Conservation (phyloP, 306 rosid species). For the Glycine soja region DNA sequence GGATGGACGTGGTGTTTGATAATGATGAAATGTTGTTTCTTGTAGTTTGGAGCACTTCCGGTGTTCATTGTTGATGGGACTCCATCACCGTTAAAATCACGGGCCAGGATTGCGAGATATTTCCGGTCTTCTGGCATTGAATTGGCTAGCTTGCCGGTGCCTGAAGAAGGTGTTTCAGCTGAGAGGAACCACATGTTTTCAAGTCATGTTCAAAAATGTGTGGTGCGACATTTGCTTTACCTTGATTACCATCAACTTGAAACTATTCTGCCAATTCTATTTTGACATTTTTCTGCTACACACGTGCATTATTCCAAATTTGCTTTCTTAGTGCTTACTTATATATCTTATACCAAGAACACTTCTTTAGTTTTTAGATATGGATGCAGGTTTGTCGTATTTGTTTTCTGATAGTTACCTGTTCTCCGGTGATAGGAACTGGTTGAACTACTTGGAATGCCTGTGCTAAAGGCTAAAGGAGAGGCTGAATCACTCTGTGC, state of each 20-base stretch:
- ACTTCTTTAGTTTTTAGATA: slow-evolving; percentile 30
- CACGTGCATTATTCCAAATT: neutral
- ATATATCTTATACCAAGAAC: slow-evolving; percentile 10
- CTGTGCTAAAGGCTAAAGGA: slow-evolving; percentile 86
- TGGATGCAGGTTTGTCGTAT: slow-evolving; percentile 34
- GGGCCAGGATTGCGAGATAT: slow-evolving; percentile 73
- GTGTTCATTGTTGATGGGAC: slow-evolving; percentile 89
- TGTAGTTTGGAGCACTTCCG: slow-evolving; percentile 90
- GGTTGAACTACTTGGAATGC: slow-evolving; percentile 85
- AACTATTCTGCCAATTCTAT: slow-evolving; percentile 23
- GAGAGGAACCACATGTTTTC: slow-evolving; percentile 72
- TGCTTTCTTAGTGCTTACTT: slow-evolving; percentile 25
- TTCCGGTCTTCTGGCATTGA: slow-evolving; percentile 75
- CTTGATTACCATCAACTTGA: slow-evolving; percentile 31
- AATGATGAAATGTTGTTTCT: slow-evolving; percentile 35
- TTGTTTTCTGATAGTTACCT: slow-evolving; percentile 42
- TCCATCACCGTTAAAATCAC: slow-evolving; percentile 80
- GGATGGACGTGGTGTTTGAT: slow-evolving; percentile 33
- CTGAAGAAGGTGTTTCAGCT: slow-evolving; percentile 66
- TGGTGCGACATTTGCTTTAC: slow-evolving; percentile 59
- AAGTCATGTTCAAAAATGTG: slow-evolving; percentile 79
- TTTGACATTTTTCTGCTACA: slow-evolving; percentile 23
- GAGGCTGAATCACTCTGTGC: slow-evolving; percentile 97
- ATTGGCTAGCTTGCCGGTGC: slow-evolving; percentile 58
- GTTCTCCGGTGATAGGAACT: slow-evolving; percentile 68